Conservation (phyloP, 1,284 basidiomycete genomes). For the Ceratobasidium sp. region DNA sequence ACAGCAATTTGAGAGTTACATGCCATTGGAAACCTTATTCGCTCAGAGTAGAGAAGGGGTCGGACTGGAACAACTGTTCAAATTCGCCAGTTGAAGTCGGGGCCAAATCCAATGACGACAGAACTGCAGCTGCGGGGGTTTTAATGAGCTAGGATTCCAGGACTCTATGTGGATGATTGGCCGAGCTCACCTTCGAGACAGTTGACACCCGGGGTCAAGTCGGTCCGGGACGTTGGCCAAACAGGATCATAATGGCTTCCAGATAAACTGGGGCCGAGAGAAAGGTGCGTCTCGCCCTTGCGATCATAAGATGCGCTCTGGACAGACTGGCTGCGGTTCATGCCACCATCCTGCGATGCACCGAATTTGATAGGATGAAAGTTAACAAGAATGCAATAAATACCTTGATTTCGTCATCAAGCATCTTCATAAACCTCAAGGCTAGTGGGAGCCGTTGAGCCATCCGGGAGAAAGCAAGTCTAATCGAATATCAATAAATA, state of each 20-base stretch:
- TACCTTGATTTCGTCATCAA: conserved; percentile 25
- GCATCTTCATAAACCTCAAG: conserved; percentile 6
- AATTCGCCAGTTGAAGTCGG: neutral
- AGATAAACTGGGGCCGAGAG: too few relatives aligned
- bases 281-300: neutral
- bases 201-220: neutral
- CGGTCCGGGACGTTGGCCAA: neutral
- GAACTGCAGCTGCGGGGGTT: neutral
- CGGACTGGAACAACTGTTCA: neutral
- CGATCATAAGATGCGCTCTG: neutral
- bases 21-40: neutral
- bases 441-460: conserved; percentile 10
- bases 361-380: neutral
- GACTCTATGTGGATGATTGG: too few relatives aligned
- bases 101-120: neutral
- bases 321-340: neutral
- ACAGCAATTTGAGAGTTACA: neutral
- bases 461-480: conserved; percentile 20
- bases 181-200: neutral
- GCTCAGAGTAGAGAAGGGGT: neutral
- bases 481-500: neutral
- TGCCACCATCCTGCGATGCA: neutral
- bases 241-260: neutral
- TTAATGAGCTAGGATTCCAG: neutral
- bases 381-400: neutral